Conservation (phyloP, 2,329 filamentous ascomycete species). For the Metarhizium album region DNA sequence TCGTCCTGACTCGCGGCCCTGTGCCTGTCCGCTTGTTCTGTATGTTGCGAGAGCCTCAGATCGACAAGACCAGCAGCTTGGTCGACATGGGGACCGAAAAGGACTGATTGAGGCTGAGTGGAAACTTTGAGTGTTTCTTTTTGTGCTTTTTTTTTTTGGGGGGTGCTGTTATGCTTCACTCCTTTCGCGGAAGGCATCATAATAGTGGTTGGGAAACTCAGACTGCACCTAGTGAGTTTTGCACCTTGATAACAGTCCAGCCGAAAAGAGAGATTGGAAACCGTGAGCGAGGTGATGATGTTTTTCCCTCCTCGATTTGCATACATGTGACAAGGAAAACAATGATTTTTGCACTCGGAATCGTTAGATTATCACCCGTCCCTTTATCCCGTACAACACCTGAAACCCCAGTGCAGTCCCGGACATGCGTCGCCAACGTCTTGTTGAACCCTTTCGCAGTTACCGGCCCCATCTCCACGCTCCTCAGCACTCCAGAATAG, state of each 20-base stretch:
- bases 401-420: background rate
- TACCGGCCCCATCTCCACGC: background rate
- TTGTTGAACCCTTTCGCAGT: background rate
- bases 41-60: slow-evolving; percentile 67
- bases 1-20: slow-evolving; percentile 48
- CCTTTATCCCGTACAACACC: slow-evolving; percentile 7
- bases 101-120: slow-evolving; percentile 7
- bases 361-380: background rate
- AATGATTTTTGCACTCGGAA: too few relatives aligned
- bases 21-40: slow-evolving; percentile 59
- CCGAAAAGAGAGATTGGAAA: too few relatives aligned
- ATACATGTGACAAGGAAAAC: background rate
- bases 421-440: slow-evolving; percentile 8
- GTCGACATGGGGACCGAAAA: background rate
- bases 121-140: slow-evolving; percentile 3
- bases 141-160: background rate
- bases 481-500: slow-evolving; percentile 51
- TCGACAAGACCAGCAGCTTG: slow-evolving; percentile 12
- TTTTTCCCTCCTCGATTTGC: too few relatives aligned
- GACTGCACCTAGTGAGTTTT: too few relatives aligned
- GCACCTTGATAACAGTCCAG: too few relatives aligned
- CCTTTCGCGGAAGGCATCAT: too few relatives aligned
- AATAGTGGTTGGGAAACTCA: too few relatives aligned
- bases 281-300: too few relatives aligned
- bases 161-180: too few relatives aligned